Conservation (phyloP, 2,329 filamentous ascomycete species). For the Thielaviopsis populi region DNA sequence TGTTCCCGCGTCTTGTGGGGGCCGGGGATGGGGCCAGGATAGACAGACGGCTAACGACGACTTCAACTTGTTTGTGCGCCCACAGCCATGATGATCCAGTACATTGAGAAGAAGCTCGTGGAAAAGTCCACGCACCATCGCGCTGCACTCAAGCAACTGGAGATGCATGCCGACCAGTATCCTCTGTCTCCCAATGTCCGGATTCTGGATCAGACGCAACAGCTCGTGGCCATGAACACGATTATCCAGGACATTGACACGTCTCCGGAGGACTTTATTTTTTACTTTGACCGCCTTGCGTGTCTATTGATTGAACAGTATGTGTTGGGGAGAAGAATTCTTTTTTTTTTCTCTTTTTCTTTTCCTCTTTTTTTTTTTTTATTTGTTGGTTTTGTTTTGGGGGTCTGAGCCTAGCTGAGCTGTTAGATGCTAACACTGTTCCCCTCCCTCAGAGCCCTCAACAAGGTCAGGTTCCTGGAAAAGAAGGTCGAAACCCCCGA, state of each 20-base stretch:
- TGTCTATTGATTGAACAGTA: slow-evolving; percentile 71
- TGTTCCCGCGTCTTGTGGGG: no score
- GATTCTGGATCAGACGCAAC: slow-evolving; percentile 59
- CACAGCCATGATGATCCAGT: slow-evolving; percentile 78
- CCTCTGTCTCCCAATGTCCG: slow-evolving; percentile 62
- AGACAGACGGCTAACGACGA: neutral
- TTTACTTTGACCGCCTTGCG: slow-evolving; percentile 86
- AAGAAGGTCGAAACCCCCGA: slow-evolving; percentile 54
- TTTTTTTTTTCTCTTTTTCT: no score
- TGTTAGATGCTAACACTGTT: no score
- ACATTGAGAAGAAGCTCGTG: slow-evolving; percentile 73
- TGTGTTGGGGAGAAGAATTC: slow-evolving; percentile 21
- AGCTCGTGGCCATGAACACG: slow-evolving; percentile 78
- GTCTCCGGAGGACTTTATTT: slow-evolving; percentile 78
- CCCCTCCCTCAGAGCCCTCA: slow-evolving; percentile 63
- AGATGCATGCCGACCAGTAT: slow-evolving; percentile 53
- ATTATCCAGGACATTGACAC: slow-evolving; percentile 72
- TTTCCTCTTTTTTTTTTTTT: slow-evolving; percentile 80
- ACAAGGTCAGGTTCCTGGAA: slow-evolving; percentile 56
- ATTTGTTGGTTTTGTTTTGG: slow-evolving; percentile 73
- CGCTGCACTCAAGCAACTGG: slow-evolving; percentile 60
- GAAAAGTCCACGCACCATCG: slow-evolving; percentile 77
- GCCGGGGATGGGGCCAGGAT: no score
- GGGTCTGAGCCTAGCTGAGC: no score
- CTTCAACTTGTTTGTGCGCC: neutral